phyloP scores from a whole-genome alignment of 1,284 basidiomycete species.

The Taiwanofungus camphoratus region DNA sequence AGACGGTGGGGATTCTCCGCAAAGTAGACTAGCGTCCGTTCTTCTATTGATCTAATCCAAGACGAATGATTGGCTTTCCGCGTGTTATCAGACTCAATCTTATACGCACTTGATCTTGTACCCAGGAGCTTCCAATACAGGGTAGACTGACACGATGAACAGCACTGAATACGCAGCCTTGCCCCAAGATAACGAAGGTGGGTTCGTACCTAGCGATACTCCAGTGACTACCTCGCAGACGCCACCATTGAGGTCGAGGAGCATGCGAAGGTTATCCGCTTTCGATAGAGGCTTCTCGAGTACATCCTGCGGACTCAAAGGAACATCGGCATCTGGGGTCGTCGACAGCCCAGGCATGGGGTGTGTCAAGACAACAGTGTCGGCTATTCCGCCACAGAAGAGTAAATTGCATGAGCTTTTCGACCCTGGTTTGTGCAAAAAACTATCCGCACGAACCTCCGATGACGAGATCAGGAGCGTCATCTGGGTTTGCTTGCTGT shows the following conservation, averaged over 20 bases:
- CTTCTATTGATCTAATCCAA: constrained; percentile 69
- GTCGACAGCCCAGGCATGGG: constrained; percentile 52
- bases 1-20: constrained; percentile 61
- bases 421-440: too few species aligned
- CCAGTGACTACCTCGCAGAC: constrained; percentile 92
- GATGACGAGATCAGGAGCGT: constrained; percentile 92
- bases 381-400: too few species aligned
- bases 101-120: constrained; percentile 70
- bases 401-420: too few species aligned
- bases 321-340: constrained; percentile 42
- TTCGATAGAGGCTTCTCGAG: constrained; percentile 85
- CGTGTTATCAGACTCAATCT: too few species aligned
- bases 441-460: constrained; percentile 73
- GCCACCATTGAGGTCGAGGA: constrained; percentile 81
- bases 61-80: background rate
- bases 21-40: constrained; percentile 79
- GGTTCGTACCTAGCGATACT: constrained; percentile 63
- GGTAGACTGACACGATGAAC: constrained; percentile 55
- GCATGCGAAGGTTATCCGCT: constrained; percentile 84
- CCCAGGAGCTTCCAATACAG: constrained; percentile 79
- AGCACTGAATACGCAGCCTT: too few species aligned
- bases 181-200: background rate
- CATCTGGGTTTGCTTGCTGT: constrained; percentile 62
- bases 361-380: constrained; percentile 87
- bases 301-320: constrained; percentile 55